Evolutionary conservation across 2,329 filamentous ascomycete species (phyloP).

Genomic region (Alternaria atra): DNA sequence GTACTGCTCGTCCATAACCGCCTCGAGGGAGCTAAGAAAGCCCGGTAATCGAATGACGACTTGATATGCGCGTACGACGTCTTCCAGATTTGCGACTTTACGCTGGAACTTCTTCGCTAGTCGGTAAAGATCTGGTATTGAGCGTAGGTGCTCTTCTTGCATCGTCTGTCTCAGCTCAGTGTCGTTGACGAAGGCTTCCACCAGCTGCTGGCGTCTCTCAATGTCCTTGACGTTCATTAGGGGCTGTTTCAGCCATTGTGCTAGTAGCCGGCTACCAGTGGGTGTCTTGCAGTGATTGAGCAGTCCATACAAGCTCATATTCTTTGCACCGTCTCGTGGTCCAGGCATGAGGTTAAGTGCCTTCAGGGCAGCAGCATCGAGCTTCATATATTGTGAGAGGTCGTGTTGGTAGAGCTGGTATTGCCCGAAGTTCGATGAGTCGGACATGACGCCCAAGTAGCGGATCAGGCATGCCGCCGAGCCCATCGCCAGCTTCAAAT

Average conservation of each 20-base stretch:
- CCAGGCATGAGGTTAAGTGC: slow-evolving; percentile 98
- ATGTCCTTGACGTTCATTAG: slow-evolving; percentile 92
- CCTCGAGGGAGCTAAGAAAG: slow-evolving; percentile 87
- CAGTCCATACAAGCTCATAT: slow-evolving; percentile 93
- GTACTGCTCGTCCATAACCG: slow-evolving; percentile 94
- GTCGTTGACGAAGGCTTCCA: slow-evolving; percentile 92
- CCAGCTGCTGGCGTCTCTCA: slow-evolving; percentile 88
- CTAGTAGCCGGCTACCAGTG: slow-evolving; percentile 84
- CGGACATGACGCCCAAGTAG: slow-evolving; percentile 89
- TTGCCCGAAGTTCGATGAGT: slow-evolving; percentile 94
- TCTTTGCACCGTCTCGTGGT: slow-evolving; percentile 92
- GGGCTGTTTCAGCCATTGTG: slow-evolving; percentile 98
- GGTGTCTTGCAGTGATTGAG: slow-evolving; percentile 98
- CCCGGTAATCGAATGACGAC: slow-evolving; percentile 90
- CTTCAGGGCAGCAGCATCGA: slow-evolving; percentile 92
- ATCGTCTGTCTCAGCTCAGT: slow-evolving; percentile 94
- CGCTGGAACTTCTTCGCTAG: slow-evolving; percentile 95
- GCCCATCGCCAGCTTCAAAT: slow-evolving; percentile 95
- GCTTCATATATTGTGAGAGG: slow-evolving; percentile 95
- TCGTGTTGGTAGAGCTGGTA: slow-evolving; percentile 98
- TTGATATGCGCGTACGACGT: slow-evolving; percentile 95
- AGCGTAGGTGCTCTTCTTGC: slow-evolving; percentile 93
- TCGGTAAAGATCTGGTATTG: slow-evolving; percentile 92
- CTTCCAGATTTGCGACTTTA: slow-evolving; percentile 88
- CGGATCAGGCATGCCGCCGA: slow-evolving; percentile 93